Evolutionary conservation across 495 filamentous ascomycete genomes (phyloP).

Genomic region (Penicillium cataractarum): DNA sequence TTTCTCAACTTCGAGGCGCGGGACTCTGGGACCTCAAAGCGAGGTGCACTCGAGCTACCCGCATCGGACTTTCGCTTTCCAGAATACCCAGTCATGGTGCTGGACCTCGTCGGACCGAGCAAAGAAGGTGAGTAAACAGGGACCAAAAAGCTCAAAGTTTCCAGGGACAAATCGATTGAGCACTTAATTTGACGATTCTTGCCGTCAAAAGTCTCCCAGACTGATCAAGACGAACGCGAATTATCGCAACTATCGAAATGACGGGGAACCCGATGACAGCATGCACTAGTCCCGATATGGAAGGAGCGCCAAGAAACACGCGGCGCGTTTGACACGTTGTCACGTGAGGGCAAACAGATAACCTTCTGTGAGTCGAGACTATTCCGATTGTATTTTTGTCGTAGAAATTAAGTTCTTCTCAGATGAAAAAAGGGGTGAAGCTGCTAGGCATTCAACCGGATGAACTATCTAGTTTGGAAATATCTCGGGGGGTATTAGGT

Average conservation of each 20-base stretch:
- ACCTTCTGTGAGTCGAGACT: background rate
- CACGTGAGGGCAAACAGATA: constrained; percentile 10
- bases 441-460: too few relatives aligned
- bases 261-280: background rate
- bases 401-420: background rate
- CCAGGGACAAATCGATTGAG: background rate
- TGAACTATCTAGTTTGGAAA: too few relatives aligned
- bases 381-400: background rate
- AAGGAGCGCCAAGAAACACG: background rate
- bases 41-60: constrained; percentile 10
- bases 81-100: constrained; percentile 10
- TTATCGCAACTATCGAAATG: background rate
- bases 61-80: constrained; percentile 29
- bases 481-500: too few relatives aligned
- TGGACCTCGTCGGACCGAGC: background rate
- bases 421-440: background rate
- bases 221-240: background rate
- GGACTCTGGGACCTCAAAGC: constrained; percentile 27
- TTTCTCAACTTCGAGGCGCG: constrained; percentile 24
- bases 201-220: background rate
- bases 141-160: background rate
- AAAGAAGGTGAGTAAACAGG: background rate
- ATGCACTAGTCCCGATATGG: constrained; percentile 16
- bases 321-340: constrained; percentile 12
- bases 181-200: background rate